A percentile compares a stretch with the other conserved stretches of the same genome.
These are phyloP conservation scores for Psilocybe cubensis DNA, from an alignment of 768 basidiomycete species.

Conservation along the genomic window DNA sequence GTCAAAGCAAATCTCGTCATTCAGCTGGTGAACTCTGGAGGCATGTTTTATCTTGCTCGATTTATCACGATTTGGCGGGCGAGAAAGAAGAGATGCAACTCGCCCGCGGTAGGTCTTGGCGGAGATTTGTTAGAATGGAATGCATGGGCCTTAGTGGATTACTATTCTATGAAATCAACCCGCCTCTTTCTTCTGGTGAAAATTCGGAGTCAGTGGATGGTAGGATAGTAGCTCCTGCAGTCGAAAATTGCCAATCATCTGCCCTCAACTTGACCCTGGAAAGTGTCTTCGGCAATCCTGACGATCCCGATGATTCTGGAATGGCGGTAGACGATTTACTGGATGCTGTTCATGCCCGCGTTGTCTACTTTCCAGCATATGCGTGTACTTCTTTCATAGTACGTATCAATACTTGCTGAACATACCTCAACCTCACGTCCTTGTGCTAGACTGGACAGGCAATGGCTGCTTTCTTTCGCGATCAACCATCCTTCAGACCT, in stretches of 20 bases:
- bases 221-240: background rate
- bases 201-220: background rate
- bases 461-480: slow-evolving; percentile 25
- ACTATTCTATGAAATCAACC: slow-evolving; percentile 28
- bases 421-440: too few species aligned
- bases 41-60: slow-evolving; percentile 22
- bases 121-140: slow-evolving; percentile 30
- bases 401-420: slow-evolving; percentile 14
- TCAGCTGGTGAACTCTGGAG: slow-evolving; percentile 27
- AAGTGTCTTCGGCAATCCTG: slow-evolving; percentile 29
- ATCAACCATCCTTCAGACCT: slow-evolving; percentile 14
- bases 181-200: background rate
- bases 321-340: slow-evolving; percentile 33
- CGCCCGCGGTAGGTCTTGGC: slow-evolving; percentile 3
- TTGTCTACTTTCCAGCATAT: slow-evolving; percentile 33
- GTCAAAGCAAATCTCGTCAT: slow-evolving; percentile 16
- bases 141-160: slow-evolving; percentile 32
- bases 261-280: slow-evolving; percentile 23
- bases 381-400: slow-evolving; percentile 36
- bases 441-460: slow-evolving; percentile 26
- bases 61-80: slow-evolving; percentile 26
- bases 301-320: slow-evolving; percentile 21
- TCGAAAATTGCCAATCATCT: background rate
- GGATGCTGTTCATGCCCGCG: slow-evolving; percentile 26
- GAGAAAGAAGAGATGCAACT: background rate